Percentiles rank a stretch among this genome's conserved stretches.
Conservation (phyloP, 2,329 filamentous ascomycete genomes). For the Diaporthe sp. region DNA sequence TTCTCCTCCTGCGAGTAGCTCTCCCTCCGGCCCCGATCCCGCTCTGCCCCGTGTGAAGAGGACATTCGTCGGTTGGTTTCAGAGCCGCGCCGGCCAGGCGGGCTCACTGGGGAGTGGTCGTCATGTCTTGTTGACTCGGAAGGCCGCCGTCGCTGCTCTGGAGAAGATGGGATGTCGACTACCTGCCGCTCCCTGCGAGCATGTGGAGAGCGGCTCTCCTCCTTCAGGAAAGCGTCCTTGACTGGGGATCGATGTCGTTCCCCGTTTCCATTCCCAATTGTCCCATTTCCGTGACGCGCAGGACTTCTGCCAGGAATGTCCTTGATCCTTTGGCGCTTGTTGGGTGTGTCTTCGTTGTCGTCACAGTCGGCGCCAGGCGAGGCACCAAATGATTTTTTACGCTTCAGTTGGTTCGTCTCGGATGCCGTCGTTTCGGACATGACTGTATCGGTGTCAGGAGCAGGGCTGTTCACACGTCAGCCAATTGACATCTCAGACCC, state of each 20-base stretch:
- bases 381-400: constrained; percentile 37
- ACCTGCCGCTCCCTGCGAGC: neutral
- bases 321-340: constrained; percentile 34
- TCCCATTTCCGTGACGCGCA: neutral
- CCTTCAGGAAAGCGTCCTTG: neutral
- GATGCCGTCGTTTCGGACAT: constrained; percentile 3
- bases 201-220: constrained; percentile 1
- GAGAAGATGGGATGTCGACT: neutral
- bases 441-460: neutral
- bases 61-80: constrained; percentile 38
- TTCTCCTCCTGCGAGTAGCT: constrained; percentile 78
- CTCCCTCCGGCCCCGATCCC: constrained; percentile 53
- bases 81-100: constrained; percentile 33
- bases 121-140: constrained; percentile 8
- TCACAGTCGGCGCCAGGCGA: constrained; percentile 29
- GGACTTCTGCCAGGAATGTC: neutral
- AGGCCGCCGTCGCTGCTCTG: constrained; percentile 17
- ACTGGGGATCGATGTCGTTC: neutral
- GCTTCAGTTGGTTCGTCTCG: constrained; percentile 37
- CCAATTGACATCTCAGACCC: neutral
- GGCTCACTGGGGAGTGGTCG: constrained; percentile 15
- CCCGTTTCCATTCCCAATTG: constrained; percentile 1
- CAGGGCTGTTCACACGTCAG: constrained; percentile 9
- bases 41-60: constrained; percentile 14
- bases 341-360: constrained; percentile 30